phyloP scores from a whole-genome alignment of 2,329 filamentous ascomycete genomes.

The Paraphaeosphaeria minitans region DNA sequence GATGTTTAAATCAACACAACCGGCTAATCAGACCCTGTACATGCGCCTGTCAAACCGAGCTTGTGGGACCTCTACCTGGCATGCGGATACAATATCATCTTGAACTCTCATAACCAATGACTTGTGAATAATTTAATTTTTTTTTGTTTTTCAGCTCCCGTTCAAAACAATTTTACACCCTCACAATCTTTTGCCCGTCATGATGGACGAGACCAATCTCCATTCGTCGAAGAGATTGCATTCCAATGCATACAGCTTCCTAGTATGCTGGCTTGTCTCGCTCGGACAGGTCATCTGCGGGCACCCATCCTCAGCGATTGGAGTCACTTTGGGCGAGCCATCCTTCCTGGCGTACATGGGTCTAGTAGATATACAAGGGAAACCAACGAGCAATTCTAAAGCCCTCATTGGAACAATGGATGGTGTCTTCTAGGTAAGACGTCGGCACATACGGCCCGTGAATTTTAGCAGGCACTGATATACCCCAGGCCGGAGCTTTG shows the following conservation, averaged over 20 bases:
- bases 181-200: neutral
- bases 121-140: no score
- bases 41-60: neutral
- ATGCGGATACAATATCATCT: neutral
- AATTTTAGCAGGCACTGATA: neutral
- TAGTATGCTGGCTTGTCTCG: conserved; percentile 25
- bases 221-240: conserved; percentile 14
- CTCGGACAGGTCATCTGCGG: conserved; percentile 30
- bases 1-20: neutral
- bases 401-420: conserved; percentile 25
- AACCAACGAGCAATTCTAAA: conserved; percentile 16
- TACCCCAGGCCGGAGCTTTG: neutral
- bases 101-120: neutral
- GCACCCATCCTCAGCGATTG: neutral
- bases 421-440: neutral
- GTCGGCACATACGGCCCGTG: neutral
- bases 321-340: neutral
- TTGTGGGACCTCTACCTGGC: neutral
- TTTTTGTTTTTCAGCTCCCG: no score
- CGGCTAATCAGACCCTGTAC: neutral
- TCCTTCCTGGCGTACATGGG: neutral
- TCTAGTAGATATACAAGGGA: conserved; percentile 16
- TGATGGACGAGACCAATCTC: neutral
- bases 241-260: conserved; percentile 28
- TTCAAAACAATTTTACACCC: no score